phyloP scores from a whole-genome alignment of 345 rosid species.

The Abelmoschus esculentus region DNA sequence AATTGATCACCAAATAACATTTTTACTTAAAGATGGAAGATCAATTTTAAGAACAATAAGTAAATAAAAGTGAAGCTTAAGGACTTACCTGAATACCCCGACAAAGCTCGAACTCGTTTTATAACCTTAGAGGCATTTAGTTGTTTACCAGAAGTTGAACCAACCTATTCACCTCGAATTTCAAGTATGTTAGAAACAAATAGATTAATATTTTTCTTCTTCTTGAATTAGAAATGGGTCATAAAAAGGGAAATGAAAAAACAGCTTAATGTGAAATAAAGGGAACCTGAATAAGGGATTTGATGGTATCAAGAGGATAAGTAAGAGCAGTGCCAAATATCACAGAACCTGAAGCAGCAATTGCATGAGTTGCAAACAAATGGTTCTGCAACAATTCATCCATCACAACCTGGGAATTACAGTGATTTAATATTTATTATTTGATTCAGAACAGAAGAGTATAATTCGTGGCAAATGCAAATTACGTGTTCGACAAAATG shows the following conservation, averaged over 20 bases:
- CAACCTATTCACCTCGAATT: neutral
- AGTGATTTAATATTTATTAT: neutral
- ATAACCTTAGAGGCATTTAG: conserved; percentile 41
- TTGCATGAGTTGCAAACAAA: conserved; percentile 67
- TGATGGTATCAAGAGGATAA: conserved; percentile 79
- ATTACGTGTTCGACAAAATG: no score
- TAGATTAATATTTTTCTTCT: neutral
- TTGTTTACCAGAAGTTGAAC: conserved; percentile 28
- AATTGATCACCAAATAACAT: no score
- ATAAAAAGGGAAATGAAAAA: no score
- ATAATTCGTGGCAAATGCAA: no score
- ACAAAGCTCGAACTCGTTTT: conserved; percentile 32
- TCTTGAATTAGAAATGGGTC: neutral
- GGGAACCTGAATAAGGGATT: conserved; percentile 71
- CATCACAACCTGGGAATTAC: conserved; percentile 17
- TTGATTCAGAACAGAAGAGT: neutral
- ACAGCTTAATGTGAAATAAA: neutral
- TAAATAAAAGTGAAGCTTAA: neutral
- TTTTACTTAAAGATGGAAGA: no score
- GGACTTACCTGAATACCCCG: conserved; percentile 47
- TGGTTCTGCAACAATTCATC: conserved; percentile 49
- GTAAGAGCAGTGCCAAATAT: conserved; percentile 58
- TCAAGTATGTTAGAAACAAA: neutral
- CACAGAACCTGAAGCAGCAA: conserved; percentile 69
- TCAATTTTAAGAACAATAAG: neutral